A percentile compares a stretch with the other conserved stretches of the same genome.
Evolutionary conservation across 768 basidiomycete species (phyloP).

Genomic region (Lactifluus echinatus): DNA sequence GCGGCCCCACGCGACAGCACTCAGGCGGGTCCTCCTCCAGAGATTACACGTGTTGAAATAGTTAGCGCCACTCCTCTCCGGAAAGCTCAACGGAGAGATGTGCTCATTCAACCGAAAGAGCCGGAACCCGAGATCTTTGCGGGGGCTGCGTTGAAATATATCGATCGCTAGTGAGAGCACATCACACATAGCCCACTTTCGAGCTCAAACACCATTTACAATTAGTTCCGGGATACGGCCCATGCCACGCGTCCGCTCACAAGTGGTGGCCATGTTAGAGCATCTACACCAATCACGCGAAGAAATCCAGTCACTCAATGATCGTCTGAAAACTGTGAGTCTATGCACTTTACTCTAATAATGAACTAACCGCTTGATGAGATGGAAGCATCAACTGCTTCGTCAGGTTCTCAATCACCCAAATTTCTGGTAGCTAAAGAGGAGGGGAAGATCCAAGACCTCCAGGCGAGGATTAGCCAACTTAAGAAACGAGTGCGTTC

Average conservation of each 20-base stretch:
- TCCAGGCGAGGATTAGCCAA: conserved; percentile 36
- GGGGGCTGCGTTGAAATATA: conserved; percentile 64
- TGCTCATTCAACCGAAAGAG: conserved; percentile 32
- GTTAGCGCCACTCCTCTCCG: conserved; percentile 63
- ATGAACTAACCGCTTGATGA: conserved; percentile 21
- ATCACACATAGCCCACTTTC: neutral
- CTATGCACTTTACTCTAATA: neutral
- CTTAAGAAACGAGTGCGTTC: conserved; percentile 32
- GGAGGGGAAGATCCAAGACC: conserved; percentile 34
- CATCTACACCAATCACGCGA: conserved; percentile 32
- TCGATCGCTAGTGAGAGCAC: conserved; percentile 63
- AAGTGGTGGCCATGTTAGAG: conserved; percentile 32
- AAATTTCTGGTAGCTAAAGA: conserved; percentile 31
- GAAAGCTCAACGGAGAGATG: conserved; percentile 31
- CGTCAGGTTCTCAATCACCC: conserved; percentile 23
- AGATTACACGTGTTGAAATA: conserved; percentile 58
- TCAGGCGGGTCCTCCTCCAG: conserved; percentile 24
- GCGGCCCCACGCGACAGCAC: conserved; percentile 26
- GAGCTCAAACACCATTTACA: neutral
- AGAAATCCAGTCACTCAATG: conserved; percentile 30
- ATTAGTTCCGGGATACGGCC: conserved; percentile 32
- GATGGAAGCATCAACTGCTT: conserved; percentile 22
- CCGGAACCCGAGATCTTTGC: conserved; percentile 70
- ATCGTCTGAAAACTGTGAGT: conserved; percentile 35
- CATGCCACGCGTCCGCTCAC: conserved; percentile 42